These are phyloP conservation scores for Graphilbum fragrans DNA, from an alignment of 2,329 filamentous ascomycete species.

Conservation along the genomic window DNA sequence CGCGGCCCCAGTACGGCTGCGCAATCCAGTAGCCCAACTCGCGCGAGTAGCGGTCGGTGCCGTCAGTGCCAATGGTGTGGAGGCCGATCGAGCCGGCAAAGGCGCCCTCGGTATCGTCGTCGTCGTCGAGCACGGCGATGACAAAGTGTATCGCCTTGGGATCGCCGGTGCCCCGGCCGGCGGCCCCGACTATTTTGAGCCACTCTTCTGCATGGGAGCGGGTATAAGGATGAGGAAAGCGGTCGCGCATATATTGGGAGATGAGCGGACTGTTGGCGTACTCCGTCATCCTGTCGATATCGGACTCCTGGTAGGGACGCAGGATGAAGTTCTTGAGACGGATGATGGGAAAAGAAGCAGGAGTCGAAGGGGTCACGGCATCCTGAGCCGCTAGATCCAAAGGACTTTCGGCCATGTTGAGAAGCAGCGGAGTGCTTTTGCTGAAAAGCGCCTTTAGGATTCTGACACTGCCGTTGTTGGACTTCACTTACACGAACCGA, in stretches of 20 bases:
- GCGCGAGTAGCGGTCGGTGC: conserved; percentile 24
- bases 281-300: conserved; percentile 21
- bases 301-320: conserved; percentile 25
- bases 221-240: conserved; percentile 34
- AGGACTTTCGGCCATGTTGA: too few relatives aligned
- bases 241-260: conserved; percentile 25
- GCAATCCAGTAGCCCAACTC: conserved; percentile 39
- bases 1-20: conserved; percentile 29
- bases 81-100: conserved; percentile 30
- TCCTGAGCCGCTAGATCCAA: not conserved
- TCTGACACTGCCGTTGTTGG: too few relatives aligned
- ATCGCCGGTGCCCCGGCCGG: not conserved
- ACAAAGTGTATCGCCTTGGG: not conserved
- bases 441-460: too few relatives aligned
- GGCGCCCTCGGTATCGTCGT: conserved; percentile 9
- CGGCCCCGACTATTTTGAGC: conserved; percentile 11
- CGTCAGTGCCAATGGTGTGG: conserved; percentile 20
- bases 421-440: too few relatives aligned
- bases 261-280: conserved; percentile 27
- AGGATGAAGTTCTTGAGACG: conserved; percentile 23
- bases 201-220: conserved; percentile 22
- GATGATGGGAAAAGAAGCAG: conserved; percentile 1
- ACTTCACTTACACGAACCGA: too few relatives aligned
- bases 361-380: not conserved
- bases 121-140: not conserved